These are phyloP conservation scores for Nemania sp. DNA, from an alignment of 2,329 filamentous ascomycete genomes.

Conservation along the genomic window DNA sequence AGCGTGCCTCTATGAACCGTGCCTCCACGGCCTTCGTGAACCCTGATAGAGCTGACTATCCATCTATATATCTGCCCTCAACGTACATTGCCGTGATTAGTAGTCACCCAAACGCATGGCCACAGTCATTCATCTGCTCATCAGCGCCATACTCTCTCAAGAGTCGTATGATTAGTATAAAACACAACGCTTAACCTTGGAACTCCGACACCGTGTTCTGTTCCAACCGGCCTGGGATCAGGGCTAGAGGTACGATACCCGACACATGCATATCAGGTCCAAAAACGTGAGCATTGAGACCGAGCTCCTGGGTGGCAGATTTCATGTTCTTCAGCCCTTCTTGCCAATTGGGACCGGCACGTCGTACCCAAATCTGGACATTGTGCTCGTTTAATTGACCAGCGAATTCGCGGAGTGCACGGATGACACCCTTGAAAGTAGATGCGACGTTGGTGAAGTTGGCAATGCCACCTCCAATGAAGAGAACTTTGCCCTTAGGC, in stretches of 20 bases:
- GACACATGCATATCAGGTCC: slow-evolving; percentile 91
- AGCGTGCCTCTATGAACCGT: slow-evolving; percentile 31
- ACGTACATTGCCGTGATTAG: slow-evolving; percentile 32
- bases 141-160: slow-evolving; percentile 11
- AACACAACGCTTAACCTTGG: slow-evolving; percentile 49
- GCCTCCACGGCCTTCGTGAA: slow-evolving; percentile 20
- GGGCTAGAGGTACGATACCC: slow-evolving; percentile 92
- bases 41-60: slow-evolving; percentile 26
- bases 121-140: slow-evolving; percentile 25
- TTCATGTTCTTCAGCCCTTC: slow-evolving; percentile 99
- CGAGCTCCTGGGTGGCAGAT: slow-evolving; percentile 88
- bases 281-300: slow-evolving; percentile 69
- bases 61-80: slow-evolving; percentile 34
- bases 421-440: slow-evolving; percentile 99
- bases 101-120: slow-evolving; percentile 23
- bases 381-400: slow-evolving; percentile 91
- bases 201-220: slow-evolving; percentile 65
- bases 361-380: slow-evolving; percentile 93
- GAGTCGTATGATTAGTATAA: slow-evolving; percentile 20
- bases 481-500: slow-evolving; percentile 95
- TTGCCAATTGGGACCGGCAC: slow-evolving; percentile 96
- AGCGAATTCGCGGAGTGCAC: slow-evolving; percentile 88
- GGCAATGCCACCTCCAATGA: slow-evolving; percentile 99
- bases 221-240: slow-evolving; percentile 68
- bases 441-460: slow-evolving; percentile 99